Conservation (phyloP, 257 asterid genomes). For the Ilex aquifolium region DNA sequence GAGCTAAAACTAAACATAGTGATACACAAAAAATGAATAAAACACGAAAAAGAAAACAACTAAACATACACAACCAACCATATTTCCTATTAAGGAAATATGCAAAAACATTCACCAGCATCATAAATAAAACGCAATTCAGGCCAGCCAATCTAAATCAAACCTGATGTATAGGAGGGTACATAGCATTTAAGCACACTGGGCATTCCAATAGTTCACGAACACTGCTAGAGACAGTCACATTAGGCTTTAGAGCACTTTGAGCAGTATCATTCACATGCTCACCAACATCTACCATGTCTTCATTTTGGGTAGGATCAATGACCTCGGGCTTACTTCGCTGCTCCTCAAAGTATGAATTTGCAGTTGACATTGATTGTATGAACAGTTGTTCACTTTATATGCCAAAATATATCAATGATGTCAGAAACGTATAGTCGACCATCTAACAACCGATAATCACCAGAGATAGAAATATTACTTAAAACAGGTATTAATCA, state of each 20-base stretch:
- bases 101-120: too few species aligned
- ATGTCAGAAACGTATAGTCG: too few species aligned
- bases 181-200: slow-evolving; percentile 45
- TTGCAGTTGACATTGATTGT: slow-evolving; percentile 35
- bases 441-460: too few species aligned
- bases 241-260: slow-evolving; percentile 34
- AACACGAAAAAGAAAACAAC: too few species aligned
- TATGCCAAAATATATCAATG: background rate
- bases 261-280: slow-evolving; percentile 29
- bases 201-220: slow-evolving; percentile 44
- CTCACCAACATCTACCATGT: slow-evolving; percentile 29
- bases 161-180: slow-evolving; percentile 48
- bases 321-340: slow-evolving; percentile 33
- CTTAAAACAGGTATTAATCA: too few species aligned
- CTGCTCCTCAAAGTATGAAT: slow-evolving; percentile 29
- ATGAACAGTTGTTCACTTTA: slow-evolving; percentile 17
- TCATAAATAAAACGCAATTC: too few species aligned
- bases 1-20: too few species aligned
- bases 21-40: too few species aligned
- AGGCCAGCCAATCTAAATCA: too few species aligned
- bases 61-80: too few species aligned
- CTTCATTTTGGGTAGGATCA: slow-evolving; percentile 39
- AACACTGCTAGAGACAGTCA: slow-evolving; percentile 33
- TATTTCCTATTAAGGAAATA: too few species aligned
- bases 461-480: too few species aligned